Evolutionary conservation across 768 basidiomycete genomes (phyloP).

Genomic region (Amanita polypyramis): DNA sequence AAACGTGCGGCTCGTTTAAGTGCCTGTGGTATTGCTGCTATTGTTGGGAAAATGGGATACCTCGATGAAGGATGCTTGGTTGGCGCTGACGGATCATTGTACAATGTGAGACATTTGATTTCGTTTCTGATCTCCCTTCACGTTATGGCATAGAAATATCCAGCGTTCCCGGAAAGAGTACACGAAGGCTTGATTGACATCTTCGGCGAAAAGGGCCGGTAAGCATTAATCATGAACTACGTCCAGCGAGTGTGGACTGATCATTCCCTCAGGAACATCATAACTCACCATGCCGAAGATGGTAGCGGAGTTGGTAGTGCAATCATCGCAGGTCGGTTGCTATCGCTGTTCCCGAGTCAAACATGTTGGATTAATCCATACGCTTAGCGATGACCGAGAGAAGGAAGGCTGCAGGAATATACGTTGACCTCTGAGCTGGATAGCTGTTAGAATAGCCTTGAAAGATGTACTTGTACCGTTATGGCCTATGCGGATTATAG

Average conservation of each 20-base stretch:
- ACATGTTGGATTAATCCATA: not conserved
- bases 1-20: constrained; percentile 84
- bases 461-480: constrained; percentile 5
- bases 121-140: constrained; percentile 1
- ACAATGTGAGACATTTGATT: constrained; percentile 53
- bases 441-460: not conserved
- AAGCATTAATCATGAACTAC: constrained; percentile 18
- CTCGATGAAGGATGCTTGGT: constrained; percentile 85
- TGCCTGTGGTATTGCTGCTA: constrained; percentile 93
- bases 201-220: constrained; percentile 94
- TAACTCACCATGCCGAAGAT: constrained; percentile 80
- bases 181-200: constrained; percentile 90
- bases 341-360: constrained; percentile 1
- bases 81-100: constrained; percentile 90
- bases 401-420: constrained; percentile 58
- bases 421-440: constrained; percentile 25
- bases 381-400: constrained; percentile 78
- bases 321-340: constrained; percentile 67
- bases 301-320: constrained; percentile 94
- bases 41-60: constrained; percentile 91
- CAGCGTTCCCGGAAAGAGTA: constrained; percentile 85
- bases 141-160: constrained; percentile 73
- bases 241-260: not conserved
- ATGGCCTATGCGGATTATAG: not conserved
- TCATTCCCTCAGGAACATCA: constrained; percentile 39